Percentiles rank a stretch among this genome's conserved stretches.
Evolutionary conservation across 116 monocot genomes (phyloP).

Genomic region (Papilionanthe hybrid): DNA sequence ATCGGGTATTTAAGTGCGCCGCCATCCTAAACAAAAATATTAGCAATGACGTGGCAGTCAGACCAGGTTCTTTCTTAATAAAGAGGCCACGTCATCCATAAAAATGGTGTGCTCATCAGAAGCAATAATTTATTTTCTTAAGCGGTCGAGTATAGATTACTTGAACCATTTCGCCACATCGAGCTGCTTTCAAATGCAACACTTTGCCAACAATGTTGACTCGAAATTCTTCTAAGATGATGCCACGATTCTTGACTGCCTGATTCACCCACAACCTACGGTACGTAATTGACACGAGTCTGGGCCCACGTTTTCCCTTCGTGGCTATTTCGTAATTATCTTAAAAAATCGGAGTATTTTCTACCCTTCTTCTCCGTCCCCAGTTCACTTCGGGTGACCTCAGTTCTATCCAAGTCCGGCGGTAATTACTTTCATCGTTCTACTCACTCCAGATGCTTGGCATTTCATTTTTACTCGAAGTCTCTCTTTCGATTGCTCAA

Average conservation of each 20-base stretch:
- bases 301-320: not conserved
- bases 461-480: not conserved
- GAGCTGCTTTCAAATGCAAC: no score
- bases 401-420: not conserved
- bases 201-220: no score
- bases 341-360: not conserved
- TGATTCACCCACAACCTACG: not conserved
- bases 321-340: constrained; percentile 1
- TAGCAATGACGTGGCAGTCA: no score
- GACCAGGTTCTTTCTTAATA: no score
- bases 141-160: no score
- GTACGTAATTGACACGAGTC: not conserved
- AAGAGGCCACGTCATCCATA: no score
- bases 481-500: not conserved
- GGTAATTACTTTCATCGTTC: not conserved
- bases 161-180: no score
- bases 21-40: no score
- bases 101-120: no score
- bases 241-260: not conserved
- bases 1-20: no score
- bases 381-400: not conserved
- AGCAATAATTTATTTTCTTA: no score
- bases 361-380: not conserved
- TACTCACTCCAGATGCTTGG: not conserved
- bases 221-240: not conserved